Conservation (phyloP, 768 basidiomycete genomes). For the Clitopilus hobsonii region DNA sequence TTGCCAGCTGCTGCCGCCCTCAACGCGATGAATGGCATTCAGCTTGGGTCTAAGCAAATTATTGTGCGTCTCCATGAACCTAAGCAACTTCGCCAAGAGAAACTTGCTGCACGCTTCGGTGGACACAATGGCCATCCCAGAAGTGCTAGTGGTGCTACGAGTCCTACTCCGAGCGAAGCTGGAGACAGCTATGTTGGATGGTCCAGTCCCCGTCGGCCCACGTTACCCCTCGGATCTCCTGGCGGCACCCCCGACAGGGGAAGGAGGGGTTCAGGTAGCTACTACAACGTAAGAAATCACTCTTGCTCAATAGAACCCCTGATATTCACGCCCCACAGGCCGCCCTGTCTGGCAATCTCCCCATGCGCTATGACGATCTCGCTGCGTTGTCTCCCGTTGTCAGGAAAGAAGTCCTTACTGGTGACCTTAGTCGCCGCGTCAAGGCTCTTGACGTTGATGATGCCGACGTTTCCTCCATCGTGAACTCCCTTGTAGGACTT, state of each 20-base stretch:
- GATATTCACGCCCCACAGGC: conserved; percentile 41
- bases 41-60: conserved; percentile 70
- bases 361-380: conserved; percentile 86
- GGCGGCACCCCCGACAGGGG: conserved; percentile 62
- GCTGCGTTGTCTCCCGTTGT: conserved; percentile 82
- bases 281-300: conserved; percentile 60
- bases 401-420: conserved; percentile 79
- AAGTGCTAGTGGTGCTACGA: conserved; percentile 78
- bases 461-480: conserved; percentile 57
- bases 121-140: conserved; percentile 77
- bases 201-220: conserved; percentile 63
- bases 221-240: conserved; percentile 53
- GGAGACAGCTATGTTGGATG: conserved; percentile 74
- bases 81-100: conserved; percentile 87
- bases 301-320: conserved; percentile 3
- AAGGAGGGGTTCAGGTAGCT: conserved; percentile 80
- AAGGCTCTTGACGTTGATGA: conserved; percentile 52
- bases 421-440: conserved; percentile 75
- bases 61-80: conserved; percentile 89
- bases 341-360: conserved; percentile 73
- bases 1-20: conserved; percentile 70
- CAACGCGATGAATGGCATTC: conserved; percentile 74
- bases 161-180: conserved; percentile 77
- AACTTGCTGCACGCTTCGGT: conserved; percentile 72
- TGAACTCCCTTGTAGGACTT: conserved; percentile 66